Evolutionary conservation across 805 yeast genomes (phyloP), one percentile per base, ranked within the genome.

Genomic region (Millerozyma miso): DNA sequence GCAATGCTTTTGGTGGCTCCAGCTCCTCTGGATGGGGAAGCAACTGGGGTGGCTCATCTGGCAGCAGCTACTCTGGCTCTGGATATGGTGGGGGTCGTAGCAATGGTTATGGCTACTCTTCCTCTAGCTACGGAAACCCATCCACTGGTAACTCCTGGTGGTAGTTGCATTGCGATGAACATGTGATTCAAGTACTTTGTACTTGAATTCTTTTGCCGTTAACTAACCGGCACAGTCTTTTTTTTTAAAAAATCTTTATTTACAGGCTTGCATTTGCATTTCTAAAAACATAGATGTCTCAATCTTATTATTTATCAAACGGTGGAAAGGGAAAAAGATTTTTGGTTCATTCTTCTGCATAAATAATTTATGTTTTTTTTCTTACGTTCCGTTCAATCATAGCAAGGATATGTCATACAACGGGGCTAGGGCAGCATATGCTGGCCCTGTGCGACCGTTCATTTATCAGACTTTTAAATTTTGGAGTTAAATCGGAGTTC

Each of bases 131-230:
- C 51, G 71, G 71, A 33, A 65, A 65, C 60, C 68, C 63, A 46
- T 51, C 63, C 41, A 52, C 56, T 39, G 51, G 55, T 51, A 56
- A 61, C 52, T 68, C 73, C 19, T 69, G 74, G 74, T 70, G 76
- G 76, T 69, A 58, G 51, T 10, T 23, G 29, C 29, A 23, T 23
- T 23, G 10, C 29, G 31, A 41, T 33, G 23, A 33, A 23, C 19
- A 37, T 37, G 37, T 19, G 19, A n/a, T 6, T 13, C 31, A 17
- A 17, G 20, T 16, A 16, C 13, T 17, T 17, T 35, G 5, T 47
- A 43, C 44, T 45, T 51, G 44, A 20, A 46, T 48, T 43, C 45
- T 45, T 40, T 44, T 48, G 47, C 42, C 37, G 49, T 48, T 45
- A 45, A 7, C 10, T 23, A 10, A 6, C 29, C 6, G 6, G 6